Evolutionary conservation across 768 basidiomycete species (phyloP).

Genomic region (Mycena haematopus): DNA sequence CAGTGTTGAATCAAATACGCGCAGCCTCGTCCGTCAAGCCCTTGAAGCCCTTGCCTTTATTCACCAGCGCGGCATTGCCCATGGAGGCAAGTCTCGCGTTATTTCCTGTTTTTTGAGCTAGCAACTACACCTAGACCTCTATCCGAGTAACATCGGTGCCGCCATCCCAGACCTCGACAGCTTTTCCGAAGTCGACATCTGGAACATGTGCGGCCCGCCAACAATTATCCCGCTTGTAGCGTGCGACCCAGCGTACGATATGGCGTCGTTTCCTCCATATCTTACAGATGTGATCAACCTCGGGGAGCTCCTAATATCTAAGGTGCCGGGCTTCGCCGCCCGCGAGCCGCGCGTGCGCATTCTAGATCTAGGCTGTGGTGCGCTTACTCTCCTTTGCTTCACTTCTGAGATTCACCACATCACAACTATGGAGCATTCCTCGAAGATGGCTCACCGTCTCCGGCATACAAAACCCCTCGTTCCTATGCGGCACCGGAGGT

Average conservation of each 20-base stretch:
- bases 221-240: background rate
- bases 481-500: background rate
- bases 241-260: background rate
- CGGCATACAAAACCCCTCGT: background rate
- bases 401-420: too few relatives aligned
- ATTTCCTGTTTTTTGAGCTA: background rate
- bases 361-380: conserved; percentile 5
- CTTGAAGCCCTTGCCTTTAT: conserved; percentile 8
- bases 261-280: conserved; percentile 7
- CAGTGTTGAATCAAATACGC: background rate
- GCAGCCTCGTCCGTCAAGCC: background rate
- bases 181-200: background rate
- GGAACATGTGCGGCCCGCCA: background rate
- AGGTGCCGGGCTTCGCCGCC: background rate
- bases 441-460: background rate
- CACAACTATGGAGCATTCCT: too few relatives aligned
- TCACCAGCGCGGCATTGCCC: conserved; percentile 1
- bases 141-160: conserved; percentile 2
- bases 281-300: background rate
- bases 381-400: background rate
- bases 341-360: conserved; percentile 5
- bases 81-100: background rate
- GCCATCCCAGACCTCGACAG: conserved; percentile 3
- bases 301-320: background rate
- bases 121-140: background rate